phyloP scores from a whole-genome alignment of 768 basidiomycete species.

The Holtermanniella nyarrowii region DNA sequence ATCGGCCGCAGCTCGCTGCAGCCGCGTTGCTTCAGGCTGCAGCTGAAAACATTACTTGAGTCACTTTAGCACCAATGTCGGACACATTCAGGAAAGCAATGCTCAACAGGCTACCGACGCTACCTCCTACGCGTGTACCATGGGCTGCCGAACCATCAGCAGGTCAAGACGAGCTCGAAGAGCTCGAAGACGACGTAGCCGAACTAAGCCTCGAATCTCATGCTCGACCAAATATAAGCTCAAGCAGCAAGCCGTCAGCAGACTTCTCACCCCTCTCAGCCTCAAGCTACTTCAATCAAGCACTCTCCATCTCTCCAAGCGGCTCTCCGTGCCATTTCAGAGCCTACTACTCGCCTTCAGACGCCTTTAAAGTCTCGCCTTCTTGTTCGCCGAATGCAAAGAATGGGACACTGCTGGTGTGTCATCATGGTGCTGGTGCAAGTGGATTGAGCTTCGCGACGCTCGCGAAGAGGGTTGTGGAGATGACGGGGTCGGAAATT shows the following conservation, averaged over 20 bases:
- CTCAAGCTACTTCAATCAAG: constrained; percentile 62
- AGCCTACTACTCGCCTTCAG: constrained; percentile 73
- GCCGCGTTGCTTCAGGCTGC: too few species aligned
- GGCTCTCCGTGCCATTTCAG: constrained; percentile 57
- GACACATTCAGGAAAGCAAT: constrained; percentile 36
- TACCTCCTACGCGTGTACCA: constrained; percentile 34
- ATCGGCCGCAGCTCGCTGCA: background rate
- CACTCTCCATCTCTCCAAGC: constrained; percentile 63
- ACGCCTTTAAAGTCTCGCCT: constrained; percentile 9
- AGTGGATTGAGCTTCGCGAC: constrained; percentile 81
- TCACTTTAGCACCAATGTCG: too few species aligned
- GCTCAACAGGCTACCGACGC: constrained; percentile 25
- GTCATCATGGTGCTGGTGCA: constrained; percentile 95
- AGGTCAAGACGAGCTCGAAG: constrained; percentile 50
- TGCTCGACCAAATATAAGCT: constrained; percentile 42
- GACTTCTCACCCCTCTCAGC: constrained; percentile 71
- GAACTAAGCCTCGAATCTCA: constrained; percentile 11
- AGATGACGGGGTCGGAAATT: constrained; percentile 55
- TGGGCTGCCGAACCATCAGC: constrained; percentile 20
- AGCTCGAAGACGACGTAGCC: constrained; percentile 47
- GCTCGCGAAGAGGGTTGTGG: constrained; percentile 67
- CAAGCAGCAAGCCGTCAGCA: constrained; percentile 45
- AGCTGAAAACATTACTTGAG: too few species aligned
- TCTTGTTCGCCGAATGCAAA: constrained; percentile 4
- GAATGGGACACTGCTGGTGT: constrained; percentile 61